A percentile compares a stretch with the other conserved stretches of the same genome.
Conservation (phyloP, 352 stramenopile species). For the Pythium sp. region DNA sequence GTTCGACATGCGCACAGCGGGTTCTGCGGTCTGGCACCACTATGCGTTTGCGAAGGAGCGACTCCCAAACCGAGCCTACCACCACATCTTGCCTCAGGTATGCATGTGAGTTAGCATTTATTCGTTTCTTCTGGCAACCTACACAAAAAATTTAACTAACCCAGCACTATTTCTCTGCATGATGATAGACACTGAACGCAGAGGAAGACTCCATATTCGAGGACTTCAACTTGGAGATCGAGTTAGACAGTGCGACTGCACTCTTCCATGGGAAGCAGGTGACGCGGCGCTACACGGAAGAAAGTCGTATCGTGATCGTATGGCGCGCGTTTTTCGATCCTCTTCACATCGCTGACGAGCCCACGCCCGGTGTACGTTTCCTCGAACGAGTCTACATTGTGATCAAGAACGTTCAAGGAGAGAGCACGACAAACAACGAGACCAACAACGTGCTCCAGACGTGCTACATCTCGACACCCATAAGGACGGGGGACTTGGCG, state of each 20-base stretch:
- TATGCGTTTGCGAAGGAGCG: slow-evolving; percentile 28
- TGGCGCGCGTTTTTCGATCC: slow-evolving; percentile 53
- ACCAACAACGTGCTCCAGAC: slow-evolving; percentile 33
- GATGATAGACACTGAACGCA: neutral
- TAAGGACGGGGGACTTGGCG: slow-evolving; percentile 12
- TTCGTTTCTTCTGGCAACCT: no score
- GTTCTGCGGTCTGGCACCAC: slow-evolving; percentile 45
- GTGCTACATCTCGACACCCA: slow-evolving; percentile 31
- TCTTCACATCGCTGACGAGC: slow-evolving; percentile 39
- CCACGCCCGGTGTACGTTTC: slow-evolving; percentile 38
- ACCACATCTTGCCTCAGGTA: slow-evolving; percentile 39
- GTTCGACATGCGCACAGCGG: slow-evolving; percentile 39
- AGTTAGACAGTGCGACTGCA: slow-evolving; percentile 37
- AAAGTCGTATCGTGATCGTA: slow-evolving; percentile 46
- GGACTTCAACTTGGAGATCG: slow-evolving; percentile 49
- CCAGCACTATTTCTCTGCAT: no score
- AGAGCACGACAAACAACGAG: no score
- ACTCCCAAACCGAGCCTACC: slow-evolving; percentile 42
- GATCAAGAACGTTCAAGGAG: slow-evolving; percentile 28
- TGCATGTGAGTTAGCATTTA: no score
- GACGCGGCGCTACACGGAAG: slow-evolving; percentile 42
- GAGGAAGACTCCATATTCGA: slow-evolving; percentile 54
- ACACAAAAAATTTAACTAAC: no score
- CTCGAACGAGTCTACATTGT: slow-evolving; percentile 62
- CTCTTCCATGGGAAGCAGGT: slow-evolving; percentile 49